Evolutionary conservation across 208 protist species (phyloP).

Genomic region (Crithidia mellificae): DNA sequence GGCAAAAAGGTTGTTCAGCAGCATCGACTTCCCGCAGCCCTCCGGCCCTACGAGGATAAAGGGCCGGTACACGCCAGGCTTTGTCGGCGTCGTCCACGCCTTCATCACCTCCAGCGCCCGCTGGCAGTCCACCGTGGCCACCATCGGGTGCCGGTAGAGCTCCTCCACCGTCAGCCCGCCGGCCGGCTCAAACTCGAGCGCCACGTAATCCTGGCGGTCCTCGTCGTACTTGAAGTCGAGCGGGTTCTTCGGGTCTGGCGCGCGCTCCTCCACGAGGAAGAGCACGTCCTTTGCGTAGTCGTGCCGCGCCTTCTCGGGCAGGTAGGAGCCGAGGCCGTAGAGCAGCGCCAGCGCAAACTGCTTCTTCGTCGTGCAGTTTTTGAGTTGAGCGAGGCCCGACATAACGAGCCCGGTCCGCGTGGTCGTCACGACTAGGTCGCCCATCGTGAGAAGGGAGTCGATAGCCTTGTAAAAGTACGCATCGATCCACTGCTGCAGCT

Average conservation of each 20-base stretch:
- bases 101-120: slow-evolving; percentile 86
- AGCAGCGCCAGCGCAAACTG: slow-evolving; percentile 92
- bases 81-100: slow-evolving; percentile 90
- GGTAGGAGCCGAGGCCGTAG: slow-evolving; percentile 94
- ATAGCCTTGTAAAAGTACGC: slow-evolving; percentile 94
- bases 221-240: slow-evolving; percentile 90
- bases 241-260: slow-evolving; percentile 81
- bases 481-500: slow-evolving; percentile 88
- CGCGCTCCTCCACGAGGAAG: slow-evolving; percentile 78
- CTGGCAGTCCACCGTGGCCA: slow-evolving; percentile 95
- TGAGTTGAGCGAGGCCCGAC: slow-evolving; percentile 93
- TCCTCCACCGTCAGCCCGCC: slow-evolving; percentile 83
- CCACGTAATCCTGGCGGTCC: slow-evolving; percentile 52
- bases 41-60: slow-evolving; percentile 97
- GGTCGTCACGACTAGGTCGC: slow-evolving; percentile 87
- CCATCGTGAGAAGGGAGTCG: slow-evolving; percentile 76
- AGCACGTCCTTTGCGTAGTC: slow-evolving; percentile 93
- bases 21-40: slow-evolving; percentile 96
- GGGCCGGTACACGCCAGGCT: slow-evolving; percentile 81
- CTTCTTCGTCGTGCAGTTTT: slow-evolving; percentile 75
- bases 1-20: slow-evolving; percentile 91
- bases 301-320: slow-evolving; percentile 70
- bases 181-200: slow-evolving; percentile 78
- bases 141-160: slow-evolving; percentile 86
- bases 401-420: slow-evolving; percentile 93